Evolutionary conservation across 805 yeast species (phyloP), one percentile per base, ranked within the genome.

Genomic region (Yarrowia deformans): DNA sequence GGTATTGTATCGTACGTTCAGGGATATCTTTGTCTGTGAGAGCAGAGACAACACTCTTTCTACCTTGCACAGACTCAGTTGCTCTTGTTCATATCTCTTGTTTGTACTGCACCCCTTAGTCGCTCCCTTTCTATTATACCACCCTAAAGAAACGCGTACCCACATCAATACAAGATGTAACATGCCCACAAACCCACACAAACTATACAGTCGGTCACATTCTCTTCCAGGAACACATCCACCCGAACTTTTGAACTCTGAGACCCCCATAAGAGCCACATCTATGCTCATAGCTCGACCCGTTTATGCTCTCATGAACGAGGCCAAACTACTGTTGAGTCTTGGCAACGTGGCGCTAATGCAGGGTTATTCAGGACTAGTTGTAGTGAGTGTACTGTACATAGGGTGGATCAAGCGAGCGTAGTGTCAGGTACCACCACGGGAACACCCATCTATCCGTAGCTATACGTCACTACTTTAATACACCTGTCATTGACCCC

Each of bases 261-360:
- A 3, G 35, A 19, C 50, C 32, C 34, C 32, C 32, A 9, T 23
- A 23, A 23, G 29, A 23, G 29, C 29, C 29, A 23, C 29, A 23
- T 23, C 29, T 23, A 23, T 23, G 29, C 29, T 23, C 29, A 23
- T 23, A 6, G 9, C 6, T 10, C 19, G 13, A 16, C 12, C 7
- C 54, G 12, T 14, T 49, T 49, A 49, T 49, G 13, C 54, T 29
- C 50, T 49, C 29, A 23, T 23, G 4, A 23, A 23, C 29, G 29
- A 23, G 29, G 29, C 29, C 29, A 23, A 23, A 2, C 29, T 23
- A 23, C 29, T 34, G 56, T 50, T 34, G 56, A n/a, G 56, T 12
- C 58, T 54, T 54, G 58, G 58, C 58, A 54, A 54, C 58, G 58
- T 54, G 58, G 32, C 12, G 45, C 43, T 54, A 54, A 54, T 54